Evolutionary conservation across 139 green algal genomes (phyloP).

Genomic region (Chlorella vulgaris): DNA sequence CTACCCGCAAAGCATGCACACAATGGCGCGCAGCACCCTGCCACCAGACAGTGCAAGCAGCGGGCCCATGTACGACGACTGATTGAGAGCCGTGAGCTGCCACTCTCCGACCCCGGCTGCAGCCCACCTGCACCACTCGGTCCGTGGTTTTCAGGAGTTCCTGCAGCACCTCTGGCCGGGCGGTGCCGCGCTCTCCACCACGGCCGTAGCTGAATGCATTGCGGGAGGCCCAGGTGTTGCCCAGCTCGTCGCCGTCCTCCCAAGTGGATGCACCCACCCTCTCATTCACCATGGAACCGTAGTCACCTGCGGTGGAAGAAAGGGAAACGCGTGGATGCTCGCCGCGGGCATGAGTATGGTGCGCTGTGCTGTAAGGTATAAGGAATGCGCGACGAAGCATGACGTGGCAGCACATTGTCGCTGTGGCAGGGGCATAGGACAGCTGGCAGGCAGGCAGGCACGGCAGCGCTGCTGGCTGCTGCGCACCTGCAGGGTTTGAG

Average conservation of each 20-base stretch:
- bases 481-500: slow-evolving; percentile 84
- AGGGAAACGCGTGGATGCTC: neutral
- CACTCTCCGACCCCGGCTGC: neutral
- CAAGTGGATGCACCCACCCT: slow-evolving; percentile 84
- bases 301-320: slow-evolving; percentile 71
- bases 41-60: too few species aligned
- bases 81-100: neutral
- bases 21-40: neutral
- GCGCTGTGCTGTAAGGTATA: neutral
- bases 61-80: too few species aligned
- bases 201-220: slow-evolving; percentile 96
- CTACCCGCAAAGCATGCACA: too few species aligned
- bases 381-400: neutral
- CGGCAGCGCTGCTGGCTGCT: neutral
- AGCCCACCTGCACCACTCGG: slow-evolving; percentile 82
- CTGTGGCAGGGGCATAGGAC: neutral
- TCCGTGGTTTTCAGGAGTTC: slow-evolving; percentile 85
- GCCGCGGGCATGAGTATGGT: neutral
- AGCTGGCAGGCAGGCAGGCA: neutral
- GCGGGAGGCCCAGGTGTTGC: slow-evolving; percentile 91
- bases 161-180: slow-evolving; percentile 79
- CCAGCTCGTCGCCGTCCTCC: slow-evolving; percentile 88
- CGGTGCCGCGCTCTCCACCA: slow-evolving; percentile 72
- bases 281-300: slow-evolving; percentile 99
- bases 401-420: neutral